Conservation (phyloP, 2,329 filamentous ascomycete species). For the Ustulina deusta region DNA sequence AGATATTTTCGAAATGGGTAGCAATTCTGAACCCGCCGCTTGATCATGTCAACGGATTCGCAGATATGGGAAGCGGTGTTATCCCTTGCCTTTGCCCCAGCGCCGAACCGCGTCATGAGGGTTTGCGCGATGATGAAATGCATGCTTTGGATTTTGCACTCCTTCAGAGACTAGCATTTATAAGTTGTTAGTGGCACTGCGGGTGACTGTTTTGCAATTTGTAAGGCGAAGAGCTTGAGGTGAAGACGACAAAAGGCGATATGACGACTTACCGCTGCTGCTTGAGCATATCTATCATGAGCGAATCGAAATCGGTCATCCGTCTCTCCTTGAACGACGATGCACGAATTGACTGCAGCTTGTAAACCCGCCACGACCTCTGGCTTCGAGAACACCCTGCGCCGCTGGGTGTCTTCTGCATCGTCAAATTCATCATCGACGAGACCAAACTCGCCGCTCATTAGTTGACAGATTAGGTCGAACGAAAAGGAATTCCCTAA, state of each 20-base stretch:
- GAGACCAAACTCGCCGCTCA: slow-evolving; percentile 79
- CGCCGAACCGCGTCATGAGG: slow-evolving; percentile 76
- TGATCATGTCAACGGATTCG: slow-evolving; percentile 80
- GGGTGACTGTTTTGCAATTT: not conserved
- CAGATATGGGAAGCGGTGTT: slow-evolving; percentile 85
- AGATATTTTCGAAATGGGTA: slow-evolving; percentile 79
- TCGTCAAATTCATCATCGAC: slow-evolving; percentile 58
- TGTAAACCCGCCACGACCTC: slow-evolving; percentile 85
- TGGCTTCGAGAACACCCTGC: slow-evolving; percentile 69
- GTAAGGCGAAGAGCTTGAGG: not conserved
- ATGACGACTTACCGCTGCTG: slow-evolving; percentile 62
- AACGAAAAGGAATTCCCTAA: slow-evolving; percentile 88
- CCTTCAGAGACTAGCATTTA: slow-evolving; percentile 65
- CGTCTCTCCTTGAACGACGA: slow-evolving; percentile 83
- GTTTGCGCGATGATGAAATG: slow-evolving; percentile 89
- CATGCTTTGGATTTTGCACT: slow-evolving; percentile 81
- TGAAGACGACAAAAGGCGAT: not conserved
- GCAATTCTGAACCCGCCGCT: slow-evolving; percentile 69
- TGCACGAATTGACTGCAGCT: slow-evolving; percentile 80
- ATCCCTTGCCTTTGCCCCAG: slow-evolving; percentile 74
- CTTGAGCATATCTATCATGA: slow-evolving; percentile 87
- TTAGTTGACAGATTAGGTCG: slow-evolving; percentile 78
- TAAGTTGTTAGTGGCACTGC: slow-evolving; percentile 25
- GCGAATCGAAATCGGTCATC: slow-evolving; percentile 90
- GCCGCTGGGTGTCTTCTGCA: slow-evolving; percentile 49